Evolutionary conservation across 1,139 yeast genomes (phyloP), one percentile per base, ranked within the genome.

Genomic region (Saccharomyces uvarum): DNA sequence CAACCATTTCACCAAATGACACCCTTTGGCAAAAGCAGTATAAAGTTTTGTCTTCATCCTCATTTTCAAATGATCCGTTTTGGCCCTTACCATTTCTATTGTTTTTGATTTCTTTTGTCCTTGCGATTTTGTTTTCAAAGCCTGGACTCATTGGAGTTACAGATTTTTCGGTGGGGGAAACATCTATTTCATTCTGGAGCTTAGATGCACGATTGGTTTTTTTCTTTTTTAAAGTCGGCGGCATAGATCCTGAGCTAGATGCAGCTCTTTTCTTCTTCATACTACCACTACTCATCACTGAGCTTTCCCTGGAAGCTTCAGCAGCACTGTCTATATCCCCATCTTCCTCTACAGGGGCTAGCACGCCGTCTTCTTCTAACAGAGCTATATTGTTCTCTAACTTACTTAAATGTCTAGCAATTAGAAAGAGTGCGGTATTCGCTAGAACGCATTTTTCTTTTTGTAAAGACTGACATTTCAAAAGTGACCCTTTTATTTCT

Each of bases 361-460:
- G 71, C 46, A 86, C 74, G 19, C 96, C 97, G 56, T 88, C 97
- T 51, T 81, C 77, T 63, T 88, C 95, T 48, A 93, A 74, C 63
- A 82, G 81, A 55, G 83, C 82, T 54, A 91, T 83, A 63, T 88
- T 96, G 26, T 82, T 79, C 63, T 89, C 93, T 50, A 93, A 77
- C 63, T 80, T 80, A 53, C 77, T 77, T 57, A 89, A 73, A 67
- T 93, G 96, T 66, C 87, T 86, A 1, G 93, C 76, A 14, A 90
- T 81, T 31, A 86, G 69, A 65, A 85, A 88, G 51, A 89, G 74
- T 1, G 95, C 93, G 1, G 96, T 89, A 64, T 89, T 88, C 2
- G 97, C 88, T 51, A 91, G 71, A 21, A 84, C 73, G 50, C 86
- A 81, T 73, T 93, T 93, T 58, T 88, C 95, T 59, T 81, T 79